Evolutionary conservation across 768 basidiomycete genomes (phyloP).

Genomic region (Dictyophora rubrovolvata): DNA sequence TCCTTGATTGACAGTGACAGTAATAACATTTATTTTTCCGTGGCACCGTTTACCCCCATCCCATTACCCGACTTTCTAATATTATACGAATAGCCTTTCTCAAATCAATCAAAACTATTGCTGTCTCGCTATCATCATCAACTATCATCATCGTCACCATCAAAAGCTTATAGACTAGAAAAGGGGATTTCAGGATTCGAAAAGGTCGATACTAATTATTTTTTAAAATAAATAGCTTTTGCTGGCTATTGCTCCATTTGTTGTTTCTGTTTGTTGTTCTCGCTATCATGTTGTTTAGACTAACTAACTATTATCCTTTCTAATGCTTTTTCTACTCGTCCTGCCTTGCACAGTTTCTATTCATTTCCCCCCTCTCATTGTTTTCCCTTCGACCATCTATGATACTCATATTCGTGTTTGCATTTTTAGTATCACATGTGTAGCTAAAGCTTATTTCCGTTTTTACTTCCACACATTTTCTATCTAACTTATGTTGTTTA

Average conservation of each 20-base stretch:
- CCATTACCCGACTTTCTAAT: not conserved
- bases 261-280: not conserved
- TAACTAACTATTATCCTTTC: not conserved
- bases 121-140: not conserved
- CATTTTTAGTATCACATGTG: not conserved
- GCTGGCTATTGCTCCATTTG: no score
- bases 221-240: not conserved
- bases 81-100: not conserved
- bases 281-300: not conserved
- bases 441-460: not conserved
- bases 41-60: no score
- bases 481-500: not conserved
- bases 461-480: not conserved
- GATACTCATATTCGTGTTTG: not conserved
- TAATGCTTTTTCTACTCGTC: not conserved
- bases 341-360: not conserved
- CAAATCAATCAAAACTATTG: not conserved
- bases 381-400: not conserved
- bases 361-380: not conserved
- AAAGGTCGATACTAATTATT: not conserved
- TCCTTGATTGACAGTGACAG: not conserved
- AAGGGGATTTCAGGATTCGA: not conserved
- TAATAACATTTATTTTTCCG: no score
- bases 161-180: not conserved
- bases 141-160: no score